phyloP scores from a whole-genome alignment of 2,329 filamentous ascomycete genomes.

The Daldinia sp. region DNA sequence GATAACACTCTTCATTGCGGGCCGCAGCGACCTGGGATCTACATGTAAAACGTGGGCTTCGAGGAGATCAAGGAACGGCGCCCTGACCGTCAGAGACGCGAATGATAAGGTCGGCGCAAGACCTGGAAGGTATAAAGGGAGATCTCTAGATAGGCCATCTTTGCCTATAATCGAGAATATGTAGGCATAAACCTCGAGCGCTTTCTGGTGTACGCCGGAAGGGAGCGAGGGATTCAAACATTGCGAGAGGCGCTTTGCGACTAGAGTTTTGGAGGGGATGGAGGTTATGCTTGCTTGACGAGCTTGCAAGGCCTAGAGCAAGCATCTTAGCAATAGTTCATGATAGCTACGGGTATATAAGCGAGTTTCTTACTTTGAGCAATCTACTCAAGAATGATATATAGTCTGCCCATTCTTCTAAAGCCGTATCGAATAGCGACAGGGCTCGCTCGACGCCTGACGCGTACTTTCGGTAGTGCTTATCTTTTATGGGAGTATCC shows the following conservation, averaged over 20 bases:
- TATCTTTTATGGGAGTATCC: conserved; percentile 66
- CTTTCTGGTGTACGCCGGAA: conserved; percentile 96
- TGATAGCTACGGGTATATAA: conserved; percentile 1
- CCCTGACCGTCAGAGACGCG: conserved; percentile 89
- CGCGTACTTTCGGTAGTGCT: conserved; percentile 86
- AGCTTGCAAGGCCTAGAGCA: conserved; percentile 81
- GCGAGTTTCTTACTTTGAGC: conserved; percentile 71
- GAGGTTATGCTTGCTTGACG: conserved; percentile 75
- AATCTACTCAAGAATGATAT: conserved; percentile 94
- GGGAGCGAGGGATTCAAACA: conserved; percentile 93
- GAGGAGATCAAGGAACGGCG: conserved; percentile 83
- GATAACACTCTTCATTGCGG: conserved; percentile 89
- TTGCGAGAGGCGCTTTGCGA: conserved; percentile 92
- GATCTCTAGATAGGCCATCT: conserved; percentile 80
- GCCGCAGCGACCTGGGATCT: conserved; percentile 75
- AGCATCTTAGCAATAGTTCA: conserved; percentile 40
- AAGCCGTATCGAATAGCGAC: conserved; percentile 86
- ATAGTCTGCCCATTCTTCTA: conserved; percentile 99
- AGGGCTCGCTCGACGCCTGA: conserved; percentile 86
- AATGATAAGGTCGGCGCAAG: conserved; percentile 90
- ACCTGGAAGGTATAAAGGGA: conserved; percentile 89
- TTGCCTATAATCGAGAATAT: conserved; percentile 87
- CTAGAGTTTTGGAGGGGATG: conserved; percentile 81
- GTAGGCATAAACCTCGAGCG: conserved; percentile 90
- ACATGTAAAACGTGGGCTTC: conserved; percentile 81